Evolutionary conservation across 345 rosid genomes (phyloP).

Genomic region (Psidium guajava): DNA sequence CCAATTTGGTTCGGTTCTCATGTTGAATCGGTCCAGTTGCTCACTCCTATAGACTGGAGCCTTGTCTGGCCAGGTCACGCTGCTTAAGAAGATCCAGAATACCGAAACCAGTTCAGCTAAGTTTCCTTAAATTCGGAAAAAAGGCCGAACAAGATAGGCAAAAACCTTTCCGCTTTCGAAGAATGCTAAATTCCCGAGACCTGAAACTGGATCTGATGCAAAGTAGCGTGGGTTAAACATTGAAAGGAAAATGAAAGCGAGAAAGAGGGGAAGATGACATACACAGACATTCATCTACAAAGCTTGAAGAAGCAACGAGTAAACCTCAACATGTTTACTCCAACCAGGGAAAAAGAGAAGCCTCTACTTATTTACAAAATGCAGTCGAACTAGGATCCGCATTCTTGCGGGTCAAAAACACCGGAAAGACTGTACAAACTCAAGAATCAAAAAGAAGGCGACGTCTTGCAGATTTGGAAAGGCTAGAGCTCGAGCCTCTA

Average conservation of each 20-base stretch:
- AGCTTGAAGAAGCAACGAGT: not conserved
- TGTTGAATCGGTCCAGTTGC: not conserved
- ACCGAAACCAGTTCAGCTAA: not conserved
- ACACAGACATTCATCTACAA: not conserved
- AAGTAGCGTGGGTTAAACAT: not conserved
- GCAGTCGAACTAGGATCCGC: not conserved
- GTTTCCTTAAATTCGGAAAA: not conserved
- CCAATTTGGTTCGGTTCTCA: not conserved
- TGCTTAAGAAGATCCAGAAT: not conserved
- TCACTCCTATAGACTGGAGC: not conserved
- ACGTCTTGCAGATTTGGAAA: conserved; percentile 67
- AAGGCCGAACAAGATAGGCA: not conserved
- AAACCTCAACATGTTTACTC: not conserved
- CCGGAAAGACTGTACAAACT: conserved; percentile 3
- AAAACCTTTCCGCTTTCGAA: not conserved
- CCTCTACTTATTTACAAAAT: not conserved
- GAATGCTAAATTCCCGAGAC: not conserved
- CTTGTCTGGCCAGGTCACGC: not conserved
- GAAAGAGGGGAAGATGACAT: not conserved
- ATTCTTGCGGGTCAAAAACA: not conserved
- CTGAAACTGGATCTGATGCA: not conserved
- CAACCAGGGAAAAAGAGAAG: not conserved
- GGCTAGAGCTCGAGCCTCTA: conserved; percentile 25
- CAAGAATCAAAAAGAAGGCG: conserved; percentile 42
- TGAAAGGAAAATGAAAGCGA: not conserved